Evolutionary conservation across 2,329 filamentous ascomycete genomes (phyloP).

Genomic region (Fusarium redolens): DNA sequence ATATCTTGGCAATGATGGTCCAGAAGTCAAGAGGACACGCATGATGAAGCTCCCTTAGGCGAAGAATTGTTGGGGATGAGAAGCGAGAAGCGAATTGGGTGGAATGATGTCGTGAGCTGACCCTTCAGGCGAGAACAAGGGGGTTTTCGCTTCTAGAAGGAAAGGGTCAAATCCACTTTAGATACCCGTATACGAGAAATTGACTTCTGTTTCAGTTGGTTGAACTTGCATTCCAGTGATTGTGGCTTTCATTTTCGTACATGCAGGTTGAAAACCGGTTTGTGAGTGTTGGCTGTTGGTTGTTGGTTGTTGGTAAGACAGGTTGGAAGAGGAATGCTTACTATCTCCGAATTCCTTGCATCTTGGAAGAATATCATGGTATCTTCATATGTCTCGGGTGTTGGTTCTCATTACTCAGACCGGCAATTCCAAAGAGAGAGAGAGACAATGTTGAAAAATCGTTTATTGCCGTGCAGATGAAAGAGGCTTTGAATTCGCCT

Average conservation of each 20-base stretch:
- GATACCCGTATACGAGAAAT: background rate
- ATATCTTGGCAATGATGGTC: slow-evolving; percentile 10
- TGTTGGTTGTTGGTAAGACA: background rate
- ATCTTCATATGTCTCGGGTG: background rate
- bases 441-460: too few relatives aligned
- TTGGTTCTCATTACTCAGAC: background rate
- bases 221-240: background rate
- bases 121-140: background rate
- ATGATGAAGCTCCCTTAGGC: slow-evolving; percentile 23
- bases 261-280: too few relatives aligned
- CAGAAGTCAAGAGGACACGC: slow-evolving; percentile 16
- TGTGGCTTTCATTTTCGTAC: background rate
- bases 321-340: background rate
- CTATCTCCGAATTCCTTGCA: background rate
- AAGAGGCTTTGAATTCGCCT: background rate
- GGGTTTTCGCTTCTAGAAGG: background rate
- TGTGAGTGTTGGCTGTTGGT: background rate
- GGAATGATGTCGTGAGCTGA: background rate
- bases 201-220: background rate
- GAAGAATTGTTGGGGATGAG: background rate
- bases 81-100: background rate
- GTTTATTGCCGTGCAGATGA: too few relatives aligned
- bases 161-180: background rate
- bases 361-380: background rate
- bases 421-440: background rate